Percentiles rank a stretch among this genome's conserved stretches.
Conservation (phyloP, 345 rosid genomes). For the Noccaea caerulescens region DNA sequence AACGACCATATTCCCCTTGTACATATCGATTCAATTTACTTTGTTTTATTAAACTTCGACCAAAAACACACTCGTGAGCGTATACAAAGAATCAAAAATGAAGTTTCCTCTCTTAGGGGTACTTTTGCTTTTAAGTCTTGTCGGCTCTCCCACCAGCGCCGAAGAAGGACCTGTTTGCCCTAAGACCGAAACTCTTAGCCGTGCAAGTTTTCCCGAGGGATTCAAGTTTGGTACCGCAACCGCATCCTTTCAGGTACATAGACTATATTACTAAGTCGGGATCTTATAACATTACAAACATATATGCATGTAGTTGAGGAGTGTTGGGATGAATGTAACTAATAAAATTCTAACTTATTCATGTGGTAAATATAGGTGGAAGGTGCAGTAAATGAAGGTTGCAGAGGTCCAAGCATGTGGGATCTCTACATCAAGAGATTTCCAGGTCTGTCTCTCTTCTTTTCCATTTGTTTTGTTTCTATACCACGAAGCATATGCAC, state of each 20-base stretch:
- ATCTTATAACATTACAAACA: neutral
- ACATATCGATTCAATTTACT: conserved; percentile 5
- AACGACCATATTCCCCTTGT: neutral
- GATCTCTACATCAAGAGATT: conserved; percentile 37
- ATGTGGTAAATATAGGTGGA: conserved; percentile 41
- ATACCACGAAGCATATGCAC: too few species aligned
- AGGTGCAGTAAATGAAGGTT: conserved; percentile 51
- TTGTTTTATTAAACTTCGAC: neutral
- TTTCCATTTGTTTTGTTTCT: neutral
- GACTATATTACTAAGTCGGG: neutral
- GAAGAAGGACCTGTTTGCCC: conserved; percentile 43
- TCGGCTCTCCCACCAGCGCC: conserved; percentile 24
- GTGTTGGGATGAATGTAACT: neutral
- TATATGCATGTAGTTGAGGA: too few species aligned
- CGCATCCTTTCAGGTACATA: conserved; percentile 45
- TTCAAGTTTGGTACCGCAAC: conserved; percentile 49
- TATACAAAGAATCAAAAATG: conserved; percentile 22
- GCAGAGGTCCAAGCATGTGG: conserved; percentile 56
- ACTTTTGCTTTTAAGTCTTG: conserved; percentile 28
- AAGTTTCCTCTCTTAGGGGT: conserved; percentile 31
- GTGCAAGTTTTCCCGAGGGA: conserved; percentile 46
- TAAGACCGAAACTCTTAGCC: conserved; percentile 39
- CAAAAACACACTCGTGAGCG: conserved; percentile 18
- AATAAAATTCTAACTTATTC: neutral
- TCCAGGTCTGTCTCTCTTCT: conserved; percentile 39